These are phyloP conservation scores for Infundibulicybe gibba DNA, from an alignment of 768 basidiomycete genomes.

Conservation along the genomic window DNA sequence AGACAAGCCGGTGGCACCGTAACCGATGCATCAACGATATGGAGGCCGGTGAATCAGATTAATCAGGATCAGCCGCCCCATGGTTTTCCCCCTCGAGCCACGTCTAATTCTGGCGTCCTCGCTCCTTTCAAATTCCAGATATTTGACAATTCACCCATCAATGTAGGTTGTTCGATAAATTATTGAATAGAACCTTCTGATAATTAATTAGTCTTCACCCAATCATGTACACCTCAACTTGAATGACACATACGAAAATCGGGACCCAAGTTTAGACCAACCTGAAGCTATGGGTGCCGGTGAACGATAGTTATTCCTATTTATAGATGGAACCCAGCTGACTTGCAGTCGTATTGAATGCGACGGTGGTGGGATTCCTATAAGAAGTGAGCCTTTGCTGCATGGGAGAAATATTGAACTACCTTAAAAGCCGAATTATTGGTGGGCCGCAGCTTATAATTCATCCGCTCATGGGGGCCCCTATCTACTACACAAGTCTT, in stretches of 20 bases:
- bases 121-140: conserved; percentile 28
- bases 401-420: too few relatives aligned
- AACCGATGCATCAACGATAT: conserved; percentile 36
- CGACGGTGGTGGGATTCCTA: too few relatives aligned
- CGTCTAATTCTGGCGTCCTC: conserved; percentile 1
- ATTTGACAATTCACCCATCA: conserved; percentile 62
- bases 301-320: too few relatives aligned
- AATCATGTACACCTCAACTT: too few relatives aligned
- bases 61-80: conserved; percentile 15
- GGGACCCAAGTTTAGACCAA: conserved; percentile 53
- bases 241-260: conserved; percentile 64
- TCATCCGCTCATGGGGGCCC: too few relatives aligned
- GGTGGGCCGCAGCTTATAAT: too few relatives aligned
- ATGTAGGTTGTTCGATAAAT: conserved; percentile 29
- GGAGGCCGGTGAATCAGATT: conserved; percentile 30
- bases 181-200: not conserved
- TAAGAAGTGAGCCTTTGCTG: too few relatives aligned
- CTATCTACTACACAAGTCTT: too few relatives aligned
- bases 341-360: too few relatives aligned
- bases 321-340: too few relatives aligned
- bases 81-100: conserved; percentile 11
- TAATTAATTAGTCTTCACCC: conserved; percentile 55
- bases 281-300: too few relatives aligned
- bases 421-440: too few relatives aligned
- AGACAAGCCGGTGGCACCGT: conserved; percentile 7